Evolutionary conservation across 192 early-diverging fungal species (phyloP), one percentile per base, ranked within the genome.

Genomic region (Coemansia biformis): DNA sequence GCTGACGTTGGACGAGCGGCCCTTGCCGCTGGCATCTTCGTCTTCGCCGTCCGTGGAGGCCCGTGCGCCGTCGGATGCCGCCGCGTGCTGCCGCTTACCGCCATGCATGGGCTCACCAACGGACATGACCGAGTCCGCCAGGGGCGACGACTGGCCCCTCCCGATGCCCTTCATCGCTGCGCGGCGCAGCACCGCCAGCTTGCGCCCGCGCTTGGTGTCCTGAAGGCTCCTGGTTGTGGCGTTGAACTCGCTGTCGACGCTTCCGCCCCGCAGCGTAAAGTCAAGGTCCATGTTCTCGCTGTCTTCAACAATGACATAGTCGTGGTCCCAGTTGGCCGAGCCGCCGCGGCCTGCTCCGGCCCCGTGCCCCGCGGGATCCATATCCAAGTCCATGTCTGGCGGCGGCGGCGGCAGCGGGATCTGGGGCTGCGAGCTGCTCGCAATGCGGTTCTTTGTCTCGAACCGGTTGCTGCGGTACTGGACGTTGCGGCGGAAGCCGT

Each of bases 21-120:
- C 81, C 14, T 80, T 60, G 23, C 79, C 79, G 34, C 76, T 79
- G 43, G 82, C 78, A 54, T 86, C 86, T 1, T 80, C 78, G 38
- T 86, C 69, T 13, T 29, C 19, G 17, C 42, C 38, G 34, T 68
- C 81, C 8, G 81, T 55, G 13, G 84, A 81, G 33, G 75, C 78
- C 47, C 81, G 78, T 52, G 84, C 86, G 3, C 79, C 78, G 43
- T 84, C 69, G 11, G 48, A 38, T 10, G 19, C 65, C 37, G 43
- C 13, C 1, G 31, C 36, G 18, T 51, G 43, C 24, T 33, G 50
- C 4, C 50, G 43, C 18, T 61, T 46, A 24, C 31, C 42, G 6
- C 31, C 45, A 18, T 18, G 16, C 17, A 16, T 17, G 37, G 15
- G 3, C 6, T 16, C 17, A 11, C 17, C 4, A 4, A 17, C 17